A percentile compares a stretch with the other conserved stretches of the same genome.
These are phyloP conservation scores for Bacidia rubella DNA, from an alignment of 495 filamentous ascomycete genomes.

Conservation along the genomic window DNA sequence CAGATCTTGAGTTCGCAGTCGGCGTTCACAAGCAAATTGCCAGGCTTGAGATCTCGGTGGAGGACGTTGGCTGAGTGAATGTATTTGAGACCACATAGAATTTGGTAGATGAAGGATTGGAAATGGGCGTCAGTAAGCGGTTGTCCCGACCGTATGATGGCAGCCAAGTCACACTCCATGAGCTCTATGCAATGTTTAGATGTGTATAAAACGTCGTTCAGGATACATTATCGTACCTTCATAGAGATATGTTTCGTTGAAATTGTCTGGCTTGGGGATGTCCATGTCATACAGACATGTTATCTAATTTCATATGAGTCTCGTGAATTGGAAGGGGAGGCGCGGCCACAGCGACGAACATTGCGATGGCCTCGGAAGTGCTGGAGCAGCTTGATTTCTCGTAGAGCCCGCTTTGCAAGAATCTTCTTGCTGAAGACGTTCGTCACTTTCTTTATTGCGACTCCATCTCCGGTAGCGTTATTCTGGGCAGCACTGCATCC, in stretches of 20 bases:
- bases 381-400: slow-evolving; percentile 97
- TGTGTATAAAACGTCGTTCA: neutral
- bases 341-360: slow-evolving; percentile 28
- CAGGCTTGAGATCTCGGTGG: slow-evolving; percentile 92
- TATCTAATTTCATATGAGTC: slow-evolving; percentile 45
- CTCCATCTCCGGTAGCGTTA: slow-evolving; percentile 80
- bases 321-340: neutral
- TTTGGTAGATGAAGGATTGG: slow-evolving; percentile 92
- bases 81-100: slow-evolving; percentile 91
- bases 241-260: slow-evolving; percentile 98
- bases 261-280: slow-evolving; percentile 92
- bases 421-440: slow-evolving; percentile 99
- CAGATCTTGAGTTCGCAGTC: slow-evolving; percentile 99
- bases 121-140: slow-evolving; percentile 93
- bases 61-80: slow-evolving; percentile 97
- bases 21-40: slow-evolving; percentile 92
- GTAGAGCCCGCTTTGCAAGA: slow-evolving; percentile 87
- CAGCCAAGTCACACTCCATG: slow-evolving; percentile 98
- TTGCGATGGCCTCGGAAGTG: slow-evolving; percentile 87
- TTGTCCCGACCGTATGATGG: slow-evolving; percentile 93
- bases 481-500: slow-evolving; percentile 84
- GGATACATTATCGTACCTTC: slow-evolving; percentile 51
- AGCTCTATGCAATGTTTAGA: slow-evolving; percentile 48
- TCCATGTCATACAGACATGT: slow-evolving; percentile 99
- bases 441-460: slow-evolving; percentile 98